A percentile compares a stretch with the other conserved stretches of the same genome.
phyloP scores from a whole-genome alignment of 2,329 filamentous ascomycete species.

The Trichoderma sp. region DNA sequence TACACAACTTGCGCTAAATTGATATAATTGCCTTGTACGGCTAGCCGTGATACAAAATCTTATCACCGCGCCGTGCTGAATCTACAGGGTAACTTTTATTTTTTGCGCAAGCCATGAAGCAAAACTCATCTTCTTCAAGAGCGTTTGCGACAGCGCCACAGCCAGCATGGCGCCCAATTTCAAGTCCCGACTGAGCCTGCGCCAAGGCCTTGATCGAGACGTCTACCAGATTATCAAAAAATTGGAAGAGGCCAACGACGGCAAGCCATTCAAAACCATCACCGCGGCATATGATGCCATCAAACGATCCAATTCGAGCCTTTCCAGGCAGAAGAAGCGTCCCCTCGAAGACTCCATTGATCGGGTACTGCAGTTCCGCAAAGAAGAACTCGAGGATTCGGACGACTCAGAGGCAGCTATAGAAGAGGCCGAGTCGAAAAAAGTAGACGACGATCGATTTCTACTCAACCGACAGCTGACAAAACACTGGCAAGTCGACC shows the following conservation, averaged over 20 bases:
- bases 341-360: conserved; percentile 83
- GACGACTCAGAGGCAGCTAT: conserved; percentile 51
- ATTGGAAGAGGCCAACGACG: conserved; percentile 64
- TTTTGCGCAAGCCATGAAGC: not conserved
- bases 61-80: not conserved
- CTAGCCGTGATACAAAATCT: not conserved
- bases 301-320: conserved; percentile 79
- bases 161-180: conserved; percentile 20
- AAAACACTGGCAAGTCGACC: conserved; percentile 38
- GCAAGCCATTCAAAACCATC: conserved; percentile 49
- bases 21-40: not conserved
- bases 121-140: not conserved
- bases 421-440: conserved; percentile 40
- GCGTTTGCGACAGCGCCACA: not conserved
- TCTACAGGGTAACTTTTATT: not conserved
- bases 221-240: conserved; percentile 79
- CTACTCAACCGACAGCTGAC: conserved; percentile 44
- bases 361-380: conserved; percentile 71
- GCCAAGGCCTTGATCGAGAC: conserved; percentile 58
- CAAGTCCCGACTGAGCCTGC: conserved; percentile 25
- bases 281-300: conserved; percentile 73
- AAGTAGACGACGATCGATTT: conserved; percentile 37
- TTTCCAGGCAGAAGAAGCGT: conserved; percentile 79
- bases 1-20: not conserved
- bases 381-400: conserved; percentile 58